Base-by-base conservation (phyloP, 345 rosid genomes). In the Sisymbrium irio region DNA sequence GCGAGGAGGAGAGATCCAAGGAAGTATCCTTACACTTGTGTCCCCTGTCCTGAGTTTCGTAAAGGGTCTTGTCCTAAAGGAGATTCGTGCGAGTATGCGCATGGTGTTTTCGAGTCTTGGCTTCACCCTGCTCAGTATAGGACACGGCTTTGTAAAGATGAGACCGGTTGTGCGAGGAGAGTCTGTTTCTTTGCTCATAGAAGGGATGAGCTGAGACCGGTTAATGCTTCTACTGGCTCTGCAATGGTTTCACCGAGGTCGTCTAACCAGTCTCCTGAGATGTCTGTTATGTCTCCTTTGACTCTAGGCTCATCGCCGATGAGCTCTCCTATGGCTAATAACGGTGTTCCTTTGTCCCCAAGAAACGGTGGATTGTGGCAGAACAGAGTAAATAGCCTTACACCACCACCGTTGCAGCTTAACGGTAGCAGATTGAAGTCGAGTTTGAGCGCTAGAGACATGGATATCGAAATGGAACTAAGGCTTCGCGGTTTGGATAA, bases 91-190 rank as follows among this genome's bases (percentile, higher is more conserved):
- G 99, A 95, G 72, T 95, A 90, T 47, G 98, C 98, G 0, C 99
- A 95, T 9, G 99, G 99, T 41, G 91, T 95, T n/a, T 95, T 92
- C 50, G 99, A 95, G 84, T 90, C 96, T 22, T 95, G 99, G 99
- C 86, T 95, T 33, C 99, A 95, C 69, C 99, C 99, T 32, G 97
- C 97, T 0, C 99, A 95, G 72, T 95, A 95, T 66, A 78, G 96
- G 58, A 95, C 99, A 14, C 67, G 99, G 70, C 94, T 95, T 59
- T 95, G 99, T 86, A 95, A 95, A 86, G 98, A 95, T 15, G 99
- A 95, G 82, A 86, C 82, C 0, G 94, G 96, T 20, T 95, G 99
- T 49, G 47, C 85, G 0, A 85, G 99, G 39, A 92, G 93, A 85
- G 99, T 95, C 1, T 95, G 99, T 73, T 95, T 95, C 92, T 95